These are phyloP conservation scores for Lindgomyces ingoldianus DNA, from an alignment of 495 filamentous ascomycete genomes.

Conservation along the genomic window DNA sequence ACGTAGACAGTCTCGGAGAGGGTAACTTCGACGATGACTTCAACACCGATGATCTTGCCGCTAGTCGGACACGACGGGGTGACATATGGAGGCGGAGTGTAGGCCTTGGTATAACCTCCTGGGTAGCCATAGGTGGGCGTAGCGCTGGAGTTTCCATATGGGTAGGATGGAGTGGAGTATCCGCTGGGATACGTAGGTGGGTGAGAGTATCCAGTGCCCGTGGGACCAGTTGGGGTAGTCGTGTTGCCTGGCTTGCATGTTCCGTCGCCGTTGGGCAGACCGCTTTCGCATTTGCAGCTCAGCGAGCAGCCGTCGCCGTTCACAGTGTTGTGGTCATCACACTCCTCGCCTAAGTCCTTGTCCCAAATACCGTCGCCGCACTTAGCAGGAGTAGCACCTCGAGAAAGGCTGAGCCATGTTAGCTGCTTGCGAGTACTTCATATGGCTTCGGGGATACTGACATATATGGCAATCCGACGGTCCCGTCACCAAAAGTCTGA, in stretches of 20 bases:
- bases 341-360: constrained; percentile 48
- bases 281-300: constrained; percentile 45
- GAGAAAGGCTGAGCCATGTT: constrained; percentile 40
- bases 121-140: constrained; percentile 21
- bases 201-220: constrained; percentile 8
- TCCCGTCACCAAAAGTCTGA: constrained; percentile 48
- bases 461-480: constrained; percentile 53
- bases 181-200: constrained; percentile 16
- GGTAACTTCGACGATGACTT: constrained; percentile 35
- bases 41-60: constrained; percentile 36
- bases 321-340: constrained; percentile 50
- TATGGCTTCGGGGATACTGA: neutral
- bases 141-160: constrained; percentile 21
- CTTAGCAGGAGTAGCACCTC: constrained; percentile 51
- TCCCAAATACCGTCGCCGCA: constrained; percentile 53
- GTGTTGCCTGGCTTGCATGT: constrained; percentile 27
- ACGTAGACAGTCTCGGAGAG: constrained; percentile 12
- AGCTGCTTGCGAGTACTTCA: neutral
- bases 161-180: neutral
- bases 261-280: constrained; percentile 29
- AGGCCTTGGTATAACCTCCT: constrained; percentile 5
- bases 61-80: constrained; percentile 28
- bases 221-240: constrained; percentile 17
- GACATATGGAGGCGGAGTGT: constrained; percentile 29
- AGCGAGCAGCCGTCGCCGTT: constrained; percentile 48